Percentiles rank a stretch among this genome's conserved stretches.
Conservation (phyloP, 306 rosid species). For the Prinsepia uniflora region DNA sequence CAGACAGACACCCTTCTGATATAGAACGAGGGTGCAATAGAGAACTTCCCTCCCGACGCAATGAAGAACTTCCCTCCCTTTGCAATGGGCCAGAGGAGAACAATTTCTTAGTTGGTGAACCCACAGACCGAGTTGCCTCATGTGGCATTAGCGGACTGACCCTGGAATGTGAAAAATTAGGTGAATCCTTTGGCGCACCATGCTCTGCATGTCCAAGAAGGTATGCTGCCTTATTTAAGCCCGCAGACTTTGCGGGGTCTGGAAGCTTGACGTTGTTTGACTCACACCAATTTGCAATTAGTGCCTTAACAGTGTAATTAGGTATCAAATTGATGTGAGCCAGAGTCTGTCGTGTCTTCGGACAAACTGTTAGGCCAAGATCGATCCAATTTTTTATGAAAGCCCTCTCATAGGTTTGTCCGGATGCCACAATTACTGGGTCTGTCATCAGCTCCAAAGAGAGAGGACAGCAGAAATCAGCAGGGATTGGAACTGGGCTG, state of each 20-base stretch:
- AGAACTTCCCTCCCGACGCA: slow-evolving; percentile 51
- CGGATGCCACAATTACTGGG: slow-evolving; percentile 97
- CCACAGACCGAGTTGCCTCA: slow-evolving; percentile 54
- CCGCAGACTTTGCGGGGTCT: slow-evolving; percentile 48
- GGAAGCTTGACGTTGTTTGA: slow-evolving; percentile 76
- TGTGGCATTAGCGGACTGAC: slow-evolving; percentile 52
- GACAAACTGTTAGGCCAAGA: slow-evolving; percentile 89
- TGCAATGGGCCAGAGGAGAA: slow-evolving; percentile 43
- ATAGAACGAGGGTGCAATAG: slow-evolving; percentile 72
- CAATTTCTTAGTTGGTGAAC: slow-evolving; percentile 46
- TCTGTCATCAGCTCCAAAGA: slow-evolving; percentile 97
- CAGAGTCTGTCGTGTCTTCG: slow-evolving; percentile 89
- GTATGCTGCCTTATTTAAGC: slow-evolving; percentile 50
- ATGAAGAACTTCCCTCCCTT: slow-evolving; percentile 52
- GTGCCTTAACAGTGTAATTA: slow-evolving; percentile 79
- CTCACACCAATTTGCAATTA: slow-evolving; percentile 90
- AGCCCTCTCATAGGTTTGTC: slow-evolving; percentile 92
- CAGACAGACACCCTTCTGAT: slow-evolving; percentile 71
- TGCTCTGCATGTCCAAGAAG: slow-evolving; percentile 58
- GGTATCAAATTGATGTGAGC: slow-evolving; percentile 74
- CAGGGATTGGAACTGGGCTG: slow-evolving; percentile 71
- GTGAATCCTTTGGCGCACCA: slow-evolving; percentile 53
- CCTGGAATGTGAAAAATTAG: slow-evolving; percentile 52
- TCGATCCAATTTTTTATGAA: slow-evolving; percentile 92
- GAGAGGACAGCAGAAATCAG: slow-evolving; percentile 98